Percentiles rank a stretch among this genome's conserved stretches.
These are phyloP conservation scores for Ilex paraguariensis DNA, from an alignment of 305 asterid genomes.

Conservation along the genomic window DNA sequence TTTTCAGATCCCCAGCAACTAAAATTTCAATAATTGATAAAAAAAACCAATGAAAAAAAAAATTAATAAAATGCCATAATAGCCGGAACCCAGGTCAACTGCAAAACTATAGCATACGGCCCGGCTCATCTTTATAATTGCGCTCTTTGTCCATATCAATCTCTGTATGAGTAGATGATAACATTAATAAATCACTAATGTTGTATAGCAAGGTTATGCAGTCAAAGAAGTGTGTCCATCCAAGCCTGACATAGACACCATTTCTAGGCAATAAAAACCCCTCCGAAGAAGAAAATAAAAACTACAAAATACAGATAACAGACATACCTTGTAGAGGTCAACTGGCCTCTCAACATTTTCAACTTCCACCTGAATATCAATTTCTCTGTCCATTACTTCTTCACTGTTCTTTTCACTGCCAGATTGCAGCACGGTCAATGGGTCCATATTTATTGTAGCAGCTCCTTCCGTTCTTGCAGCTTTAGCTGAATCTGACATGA, in stretches of 20 bases:
- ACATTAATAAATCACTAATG: too few relatives aligned
- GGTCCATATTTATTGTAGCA: conserved; percentile 16
- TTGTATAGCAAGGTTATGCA: neutral
- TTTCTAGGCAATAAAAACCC: too few relatives aligned
- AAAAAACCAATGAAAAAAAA: too few relatives aligned
- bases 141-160: neutral
- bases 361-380: conserved; percentile 47
- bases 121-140: too few relatives aligned
- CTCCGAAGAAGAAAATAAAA: neutral
- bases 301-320: neutral
- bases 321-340: conserved; percentile 82
- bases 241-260: neutral
- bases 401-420: conserved; percentile 23
- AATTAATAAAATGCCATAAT: too few relatives aligned
- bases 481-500: conserved; percentile 59
- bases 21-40: too few relatives aligned
- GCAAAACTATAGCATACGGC: too few relatives aligned
- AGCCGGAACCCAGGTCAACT: too few relatives aligned
- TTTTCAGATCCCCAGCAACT: too few relatives aligned
- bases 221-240: neutral
- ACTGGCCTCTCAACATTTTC: conserved; percentile 90
- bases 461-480: conserved; percentile 37
- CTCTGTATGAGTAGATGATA: neutral
- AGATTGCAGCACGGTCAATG: conserved; percentile 26
- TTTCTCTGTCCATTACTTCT: conserved; percentile 26